phyloP scores from a whole-genome alignment of 2,329 filamentous ascomycete species.

The Botrytis pseudocinerea region DNA sequence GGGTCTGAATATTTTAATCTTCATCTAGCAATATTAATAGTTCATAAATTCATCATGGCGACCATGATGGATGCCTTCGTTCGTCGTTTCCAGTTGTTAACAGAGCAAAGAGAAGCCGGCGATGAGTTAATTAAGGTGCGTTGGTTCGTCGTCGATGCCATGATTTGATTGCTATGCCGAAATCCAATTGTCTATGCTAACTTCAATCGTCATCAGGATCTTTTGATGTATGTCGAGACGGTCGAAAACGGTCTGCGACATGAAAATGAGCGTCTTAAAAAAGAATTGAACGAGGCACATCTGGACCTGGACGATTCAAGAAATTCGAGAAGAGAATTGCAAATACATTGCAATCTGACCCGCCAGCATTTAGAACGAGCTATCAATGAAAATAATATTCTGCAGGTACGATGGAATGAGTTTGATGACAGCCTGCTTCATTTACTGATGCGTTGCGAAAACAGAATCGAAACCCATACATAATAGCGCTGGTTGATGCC shows the following conservation, averaged over 20 bases:
- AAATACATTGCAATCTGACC: conserved; percentile 48
- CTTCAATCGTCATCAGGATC: conserved; percentile 44
- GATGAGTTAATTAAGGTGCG: conserved; percentile 51
- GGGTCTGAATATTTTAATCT: background rate
- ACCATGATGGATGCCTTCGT: conserved; percentile 48
- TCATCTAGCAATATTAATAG: background rate
- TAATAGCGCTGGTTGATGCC: conserved; percentile 62
- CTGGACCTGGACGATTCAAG: conserved; percentile 55
- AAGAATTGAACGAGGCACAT: conserved; percentile 47
- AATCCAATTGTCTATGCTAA: background rate
- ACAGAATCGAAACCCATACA: conserved; percentile 55
- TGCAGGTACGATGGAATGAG: conserved; percentile 47
- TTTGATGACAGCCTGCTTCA: background rate
- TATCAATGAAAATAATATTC: conserved; percentile 45
- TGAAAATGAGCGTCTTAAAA: conserved; percentile 48
- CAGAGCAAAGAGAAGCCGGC: conserved; percentile 45
- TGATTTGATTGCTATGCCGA: background rate
- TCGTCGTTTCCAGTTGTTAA: conserved; percentile 49
- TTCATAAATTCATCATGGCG: conserved; percentile 17
- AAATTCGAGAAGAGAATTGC: conserved; percentile 51
- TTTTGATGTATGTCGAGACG: conserved; percentile 49
- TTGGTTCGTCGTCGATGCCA: background rate
- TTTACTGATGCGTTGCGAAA: conserved; percentile 9
- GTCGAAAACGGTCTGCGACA: conserved; percentile 47
- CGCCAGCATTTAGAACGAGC: conserved; percentile 43